Evolutionary conservation across 306 rosid genomes (phyloP).

Genomic region (Albizia julibrissin): DNA sequence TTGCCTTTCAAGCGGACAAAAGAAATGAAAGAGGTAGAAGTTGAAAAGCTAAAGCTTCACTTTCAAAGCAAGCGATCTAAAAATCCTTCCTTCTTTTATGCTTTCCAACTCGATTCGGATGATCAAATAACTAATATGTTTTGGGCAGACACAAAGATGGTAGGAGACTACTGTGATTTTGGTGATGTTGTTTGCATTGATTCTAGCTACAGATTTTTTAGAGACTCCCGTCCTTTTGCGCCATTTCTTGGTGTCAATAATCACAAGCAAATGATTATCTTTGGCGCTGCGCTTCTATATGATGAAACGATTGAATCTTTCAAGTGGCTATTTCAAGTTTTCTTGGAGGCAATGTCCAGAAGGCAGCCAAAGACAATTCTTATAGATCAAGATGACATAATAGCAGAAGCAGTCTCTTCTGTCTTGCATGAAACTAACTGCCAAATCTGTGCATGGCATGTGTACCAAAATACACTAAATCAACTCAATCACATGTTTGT

Average conservation of each 20-base stretch:
- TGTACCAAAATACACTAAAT: slow-evolving; percentile 53
- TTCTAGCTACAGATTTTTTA: slow-evolving; percentile 48
- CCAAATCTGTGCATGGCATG: slow-evolving; percentile 57
- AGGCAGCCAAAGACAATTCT: slow-evolving; percentile 60
- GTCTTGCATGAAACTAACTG: slow-evolving; percentile 40
- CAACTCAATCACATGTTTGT: slow-evolving; percentile 39
- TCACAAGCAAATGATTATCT: slow-evolving; percentile 56
- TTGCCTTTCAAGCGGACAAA: slow-evolving; percentile 43
- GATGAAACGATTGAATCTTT: slow-evolving; percentile 56
- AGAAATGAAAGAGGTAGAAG: slow-evolving; percentile 52
- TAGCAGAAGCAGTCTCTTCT: slow-evolving; percentile 45
- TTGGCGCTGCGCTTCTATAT: slow-evolving; percentile 57
- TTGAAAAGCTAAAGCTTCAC: slow-evolving; percentile 46
- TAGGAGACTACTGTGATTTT: slow-evolving; percentile 52
- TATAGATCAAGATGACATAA: slow-evolving; percentile 46
- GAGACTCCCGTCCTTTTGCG: slow-evolving; percentile 47
- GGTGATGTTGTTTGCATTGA: slow-evolving; percentile 69
- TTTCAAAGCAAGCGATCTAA: slow-evolving; percentile 50
- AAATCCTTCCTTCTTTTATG: slow-evolving; percentile 55
- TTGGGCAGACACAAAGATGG: slow-evolving; percentile 68
- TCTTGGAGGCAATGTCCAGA: slow-evolving; percentile 54
- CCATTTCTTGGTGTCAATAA: slow-evolving; percentile 55
- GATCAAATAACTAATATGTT: slow-evolving; percentile 55
- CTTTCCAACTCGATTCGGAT: slow-evolving; percentile 58
- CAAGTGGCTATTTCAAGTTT: slow-evolving; percentile 56